phyloP scores from a whole-genome alignment of 2,329 filamentous ascomycete genomes.

The Gliomastix tumulicola region DNA sequence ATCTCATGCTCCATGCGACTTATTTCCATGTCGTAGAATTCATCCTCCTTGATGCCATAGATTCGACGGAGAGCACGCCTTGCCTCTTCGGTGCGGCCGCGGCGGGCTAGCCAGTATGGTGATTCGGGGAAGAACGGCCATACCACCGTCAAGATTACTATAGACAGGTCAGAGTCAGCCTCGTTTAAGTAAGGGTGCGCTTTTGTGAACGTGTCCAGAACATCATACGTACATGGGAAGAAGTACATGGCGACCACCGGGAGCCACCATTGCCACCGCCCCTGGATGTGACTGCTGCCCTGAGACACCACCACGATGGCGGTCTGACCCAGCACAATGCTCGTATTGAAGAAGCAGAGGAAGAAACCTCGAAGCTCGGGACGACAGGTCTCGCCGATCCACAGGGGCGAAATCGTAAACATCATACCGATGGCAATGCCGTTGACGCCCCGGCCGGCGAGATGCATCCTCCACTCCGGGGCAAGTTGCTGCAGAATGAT shows the following conservation, averaged over 20 bases:
- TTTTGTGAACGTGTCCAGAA: neutral
- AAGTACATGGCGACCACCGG: conserved; percentile 20
- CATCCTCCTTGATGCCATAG: conserved; percentile 13
- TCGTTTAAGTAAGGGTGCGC: no score
- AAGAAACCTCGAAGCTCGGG: conserved; percentile 27
- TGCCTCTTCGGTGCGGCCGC: conserved; percentile 10
- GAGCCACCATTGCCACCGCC: conserved; percentile 22
- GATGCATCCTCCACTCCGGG: conserved; percentile 16
- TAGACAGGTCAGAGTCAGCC: neutral
- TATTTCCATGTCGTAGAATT: conserved; percentile 18
- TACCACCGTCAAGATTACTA: conserved; percentile 10
- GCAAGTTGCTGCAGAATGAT: conserved; percentile 19
- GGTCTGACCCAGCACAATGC: conserved; percentile 27
- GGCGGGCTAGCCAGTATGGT: conserved; percentile 21
- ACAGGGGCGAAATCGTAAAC: conserved; percentile 25
- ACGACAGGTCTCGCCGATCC: conserved; percentile 26
- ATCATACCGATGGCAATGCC: conserved; percentile 24
- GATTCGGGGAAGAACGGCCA: conserved; percentile 27
- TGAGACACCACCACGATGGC: conserved; percentile 12
- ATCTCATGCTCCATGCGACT: conserved; percentile 16
- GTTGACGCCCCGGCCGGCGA: conserved; percentile 17
- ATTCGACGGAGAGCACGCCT: conserved; percentile 13
- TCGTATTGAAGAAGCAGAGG: conserved; percentile 27
- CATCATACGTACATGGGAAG: conserved; percentile 15
- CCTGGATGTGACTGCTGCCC: conserved; percentile 11